Base-by-base conservation (phyloP, 2,329 filamentous ascomycete genomes). In the Colletotrichum sp. region DNA sequence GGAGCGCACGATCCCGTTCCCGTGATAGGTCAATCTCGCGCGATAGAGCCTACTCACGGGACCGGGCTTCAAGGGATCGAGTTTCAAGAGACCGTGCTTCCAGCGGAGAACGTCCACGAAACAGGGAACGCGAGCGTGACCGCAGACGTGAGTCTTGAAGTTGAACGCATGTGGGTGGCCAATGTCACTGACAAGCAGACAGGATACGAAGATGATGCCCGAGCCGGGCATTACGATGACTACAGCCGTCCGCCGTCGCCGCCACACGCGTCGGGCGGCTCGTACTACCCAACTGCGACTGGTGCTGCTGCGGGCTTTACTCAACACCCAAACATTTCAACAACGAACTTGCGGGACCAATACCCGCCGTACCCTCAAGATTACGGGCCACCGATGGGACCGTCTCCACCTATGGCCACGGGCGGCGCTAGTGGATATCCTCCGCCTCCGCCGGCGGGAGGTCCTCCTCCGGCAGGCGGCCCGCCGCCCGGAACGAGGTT, bases 261-360 rank as follows among this genome's bases (percentile, higher is more conserved):
- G 1, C 87, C 88, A 5, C 88, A 85, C 70, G 88, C 88, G 6
- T 90, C 89, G 4, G 89, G 89, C n/a, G 89, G 89, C 15, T 86
- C 86, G 18, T 89, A 86, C 79, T 89, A 88, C 75, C 87, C 86
- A 5, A 86, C 87, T 4, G 74, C 77, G 13, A 67, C 75, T n/a
- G 69, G 64, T 24, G 68, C 72, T 13, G 62, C 78, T 60, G 79
- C 78, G 12, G 82, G 81, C 21, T 85, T 87, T 78, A 83, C 84
- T 8, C 84, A 84, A 13, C 86, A 86, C 65, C 83, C 83, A 34
- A 85, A 85, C 79, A 78, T 81, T 21, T 82, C 76, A 69, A 84
- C 74, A 52, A 83, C 78, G 76, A 84, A 79, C 75, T 78, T 79
- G 76, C 76, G 80, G 60, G 85, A 89, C 8, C 66, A 68, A 8